Percentiles rank a stretch among this genome's conserved stretches.
Evolutionary conservation across 805 yeast genomes (phyloP).

Genomic region (Ogataea glucozyma): DNA sequence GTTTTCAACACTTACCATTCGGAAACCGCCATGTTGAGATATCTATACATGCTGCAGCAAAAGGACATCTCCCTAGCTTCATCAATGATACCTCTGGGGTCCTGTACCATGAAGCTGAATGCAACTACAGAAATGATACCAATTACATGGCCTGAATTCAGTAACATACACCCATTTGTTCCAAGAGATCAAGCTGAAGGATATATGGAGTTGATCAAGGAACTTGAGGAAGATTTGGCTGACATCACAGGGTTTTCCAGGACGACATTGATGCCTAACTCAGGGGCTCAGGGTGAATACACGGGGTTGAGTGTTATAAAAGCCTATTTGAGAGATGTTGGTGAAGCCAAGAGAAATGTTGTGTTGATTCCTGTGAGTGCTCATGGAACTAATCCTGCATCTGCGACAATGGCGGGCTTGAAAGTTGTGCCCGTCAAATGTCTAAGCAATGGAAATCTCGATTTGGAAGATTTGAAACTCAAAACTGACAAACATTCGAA

Average conservation of each 20-base stretch:
- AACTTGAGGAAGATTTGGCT: slow-evolving; percentile 80
- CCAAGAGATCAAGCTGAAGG: slow-evolving; percentile 90
- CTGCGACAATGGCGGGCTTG: slow-evolving; percentile 96
- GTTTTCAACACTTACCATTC: slow-evolving; percentile 89
- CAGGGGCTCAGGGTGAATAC: slow-evolving; percentile 99
- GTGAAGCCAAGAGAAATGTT: slow-evolving; percentile 73
- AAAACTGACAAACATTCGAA: slow-evolving; percentile 72
- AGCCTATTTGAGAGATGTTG: slow-evolving; percentile 68
- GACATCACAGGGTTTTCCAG: slow-evolving; percentile 93
- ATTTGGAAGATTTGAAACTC: slow-evolving; percentile 67
- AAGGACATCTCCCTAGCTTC: slow-evolving; percentile 92
- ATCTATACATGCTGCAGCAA: slow-evolving; percentile 77
- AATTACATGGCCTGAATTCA: slow-evolving; percentile 91
- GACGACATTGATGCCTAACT: slow-evolving; percentile 91
- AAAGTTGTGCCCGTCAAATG: slow-evolving; percentile 94
- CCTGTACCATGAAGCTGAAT: slow-evolving; percentile 97
- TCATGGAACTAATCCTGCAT: slow-evolving; percentile 98
- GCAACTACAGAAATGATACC: slow-evolving; percentile 95
- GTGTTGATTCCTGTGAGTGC: slow-evolving; percentile 97
- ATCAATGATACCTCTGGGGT: slow-evolving; percentile 96
- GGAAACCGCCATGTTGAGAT: slow-evolving; percentile 93
- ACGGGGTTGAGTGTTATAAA: slow-evolving; percentile 88
- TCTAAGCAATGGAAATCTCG: slow-evolving; percentile 80
- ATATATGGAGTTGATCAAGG: slow-evolving; percentile 70
- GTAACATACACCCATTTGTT: slow-evolving; percentile 87